Base-by-base conservation (phyloP, 2,329 filamentous ascomycete species). In the Verticillium longisporum region DNA sequence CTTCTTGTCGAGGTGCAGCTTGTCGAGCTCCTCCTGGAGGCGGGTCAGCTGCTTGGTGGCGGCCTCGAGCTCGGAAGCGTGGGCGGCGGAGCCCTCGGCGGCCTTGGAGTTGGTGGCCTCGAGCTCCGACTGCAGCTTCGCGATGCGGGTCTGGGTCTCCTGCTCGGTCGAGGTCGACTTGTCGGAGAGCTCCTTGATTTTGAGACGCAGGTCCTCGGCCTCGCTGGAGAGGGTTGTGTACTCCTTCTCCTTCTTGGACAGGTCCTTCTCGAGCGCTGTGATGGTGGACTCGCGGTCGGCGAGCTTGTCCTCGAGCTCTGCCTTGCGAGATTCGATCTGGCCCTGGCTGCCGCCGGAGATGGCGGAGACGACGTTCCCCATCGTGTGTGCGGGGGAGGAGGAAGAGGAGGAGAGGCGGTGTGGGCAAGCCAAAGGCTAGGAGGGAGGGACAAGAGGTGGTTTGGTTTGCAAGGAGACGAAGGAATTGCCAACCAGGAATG, bases 331-430 rank as follows among this genome's bases (percentile, higher is more conserved):
- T 67, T 73, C 71, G 64, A 70, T 69, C 55, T 75, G 61, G 67
- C 66, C 65, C 57, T 70, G 69, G 66, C 72, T 73, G 67, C 71
- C 71, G 64, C 67, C 68, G 18, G 63, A 56, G 66, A 77, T 74
- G 61, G 71, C 72, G 65, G 72, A 75, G 64, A 78, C 71, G 64
- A 76, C 74, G 68, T 75, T 73, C 68, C 74, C 74, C 74, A 77
- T 77, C 56, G 61, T 41, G 21, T 21, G 45, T 50, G n/a, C n/a
- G 45, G n/a, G 45, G n/a, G 18, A 9, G 54, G 53, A 45, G 6
- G 18, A 26, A n/a, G 11, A 26, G 54, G 38, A 37, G 38, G 13
- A 31, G 9, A 58, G 60, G 45, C 33, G 45, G 45, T 50, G 45
- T 21, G 45, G n/a, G 45, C 45, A 50, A 18, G n/a, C 45, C 45